Base-by-base conservation (phyloP, 371 early-diverging fungal species). In the Batkoa obscura region DNA sequence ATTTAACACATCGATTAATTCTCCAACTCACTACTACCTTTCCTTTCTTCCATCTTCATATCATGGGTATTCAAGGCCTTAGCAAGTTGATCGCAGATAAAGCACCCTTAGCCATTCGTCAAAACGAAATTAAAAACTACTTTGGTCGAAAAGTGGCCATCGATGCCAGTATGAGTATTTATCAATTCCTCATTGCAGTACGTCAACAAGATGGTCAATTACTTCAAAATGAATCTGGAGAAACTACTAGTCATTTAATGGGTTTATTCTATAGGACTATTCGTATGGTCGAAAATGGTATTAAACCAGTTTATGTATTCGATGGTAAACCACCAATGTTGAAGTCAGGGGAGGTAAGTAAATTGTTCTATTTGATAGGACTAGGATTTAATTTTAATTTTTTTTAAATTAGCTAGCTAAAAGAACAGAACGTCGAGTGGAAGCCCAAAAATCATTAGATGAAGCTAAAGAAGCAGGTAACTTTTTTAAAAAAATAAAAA, bases 151-250 rank as follows among this genome's bases (percentile, higher is more conserved):
- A 92, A 66, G 86, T 99, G 6, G 99, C 98, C 30, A 91, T 97
- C 58, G 99, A 99, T 68, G 99, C 94, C 9, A 94, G 92, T 47
- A 97, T 94, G 88, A 84, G 84, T 57, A 86, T 99, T 49, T 99
- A 99, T 69, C 99, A 99, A 77, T 99, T 99, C 71, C 82, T 99
- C 70, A 90, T 99, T 60, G 99, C 99, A 3, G 97, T 99, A 36
- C 75, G 99, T 48, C 79, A 78, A 59, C 71, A 75, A 34, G 96
- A 96, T 58, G 99, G 99, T 2, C 78, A 83, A 64, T 73, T 84
- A 55, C 75, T 99, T 42, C 84, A 83, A 15, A 89, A 88, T 56
- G 86, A 80, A 59, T 75, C 74, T 8, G 99, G 99, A 41, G 86
- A 90, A 59, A 92, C 94, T 0, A 99, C 99, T 62, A 87, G 90